phyloP scores from a whole-genome alignment of 1,284 basidiomycete species.

The Cerrena zonata region DNA sequence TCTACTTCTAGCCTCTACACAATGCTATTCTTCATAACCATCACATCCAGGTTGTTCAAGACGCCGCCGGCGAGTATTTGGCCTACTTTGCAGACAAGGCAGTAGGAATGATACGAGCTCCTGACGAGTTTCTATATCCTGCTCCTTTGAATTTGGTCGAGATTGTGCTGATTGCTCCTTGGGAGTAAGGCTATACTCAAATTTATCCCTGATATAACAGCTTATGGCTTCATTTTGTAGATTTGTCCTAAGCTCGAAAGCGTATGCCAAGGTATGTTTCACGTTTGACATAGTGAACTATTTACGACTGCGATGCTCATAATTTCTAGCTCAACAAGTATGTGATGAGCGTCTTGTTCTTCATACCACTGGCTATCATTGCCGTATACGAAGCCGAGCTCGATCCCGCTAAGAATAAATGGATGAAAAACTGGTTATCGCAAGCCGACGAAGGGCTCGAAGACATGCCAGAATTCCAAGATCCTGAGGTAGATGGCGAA shows the following conservation, averaged over 20 bases:
- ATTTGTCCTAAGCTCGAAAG: slow-evolving; percentile 39
- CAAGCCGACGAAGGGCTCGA: slow-evolving; percentile 62
- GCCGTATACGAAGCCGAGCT: slow-evolving; percentile 71
- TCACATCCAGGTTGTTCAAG: slow-evolving; percentile 44
- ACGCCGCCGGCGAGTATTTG: slow-evolving; percentile 74
- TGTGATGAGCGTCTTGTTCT: slow-evolving; percentile 77
- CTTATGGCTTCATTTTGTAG: slow-evolving; percentile 30
- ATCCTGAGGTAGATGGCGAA: slow-evolving; percentile 60
- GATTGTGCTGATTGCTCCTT: slow-evolving; percentile 71
- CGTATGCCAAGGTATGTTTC: slow-evolving; percentile 51
- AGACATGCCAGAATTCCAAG: slow-evolving; percentile 47
- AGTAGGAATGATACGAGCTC: slow-evolving; percentile 77
- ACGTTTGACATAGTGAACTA: neutral
- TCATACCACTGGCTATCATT: slow-evolving; percentile 69
- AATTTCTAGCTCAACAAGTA: slow-evolving; percentile 60
- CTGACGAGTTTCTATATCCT: slow-evolving; percentile 69
- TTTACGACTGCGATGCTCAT: neutral
- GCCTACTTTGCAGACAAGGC: slow-evolving; percentile 87
- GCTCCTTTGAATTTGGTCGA: slow-evolving; percentile 86
- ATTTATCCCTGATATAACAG: neutral
- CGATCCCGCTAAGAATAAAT: slow-evolving; percentile 44
- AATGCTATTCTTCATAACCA: neutral
- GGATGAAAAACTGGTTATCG: slow-evolving; percentile 66
- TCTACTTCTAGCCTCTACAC: slow-evolving; percentile 14
- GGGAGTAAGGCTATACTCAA: slow-evolving; percentile 55